These are phyloP conservation scores for Tulasnella sp. DNA, from an alignment of 768 basidiomycete species.

Conservation along the genomic window DNA sequence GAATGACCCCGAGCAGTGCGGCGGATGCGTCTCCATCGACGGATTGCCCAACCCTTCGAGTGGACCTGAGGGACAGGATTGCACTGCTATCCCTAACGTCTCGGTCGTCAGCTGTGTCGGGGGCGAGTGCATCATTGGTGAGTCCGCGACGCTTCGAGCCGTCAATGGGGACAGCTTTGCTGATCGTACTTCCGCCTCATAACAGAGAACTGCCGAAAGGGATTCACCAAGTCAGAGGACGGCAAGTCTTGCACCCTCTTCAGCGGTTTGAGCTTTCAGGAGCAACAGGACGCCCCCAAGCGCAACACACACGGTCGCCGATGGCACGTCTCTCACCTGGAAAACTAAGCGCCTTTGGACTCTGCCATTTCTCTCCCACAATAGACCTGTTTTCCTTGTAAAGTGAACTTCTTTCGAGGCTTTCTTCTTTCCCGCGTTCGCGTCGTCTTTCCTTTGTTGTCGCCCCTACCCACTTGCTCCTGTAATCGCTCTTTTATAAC, in stretches of 20 bases:
- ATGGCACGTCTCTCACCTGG: slow-evolving; percentile 7
- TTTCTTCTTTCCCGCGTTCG: background rate
- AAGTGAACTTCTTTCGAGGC: background rate
- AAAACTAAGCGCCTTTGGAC: slow-evolving; percentile 36
- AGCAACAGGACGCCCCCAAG: background rate
- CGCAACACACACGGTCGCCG: background rate
- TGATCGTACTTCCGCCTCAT: background rate
- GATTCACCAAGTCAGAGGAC: background rate
- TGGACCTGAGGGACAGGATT: slow-evolving; percentile 46
- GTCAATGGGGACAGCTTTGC: background rate
- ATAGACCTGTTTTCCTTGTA: background rate
- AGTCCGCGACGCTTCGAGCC: slow-evolving; percentile 31
- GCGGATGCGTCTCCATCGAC: slow-evolving; percentile 22
- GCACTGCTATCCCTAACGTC: slow-evolving; percentile 51
- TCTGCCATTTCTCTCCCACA: background rate
- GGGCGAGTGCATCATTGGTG: slow-evolving; percentile 49
- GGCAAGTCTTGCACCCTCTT: background rate
- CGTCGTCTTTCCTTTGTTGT: background rate
- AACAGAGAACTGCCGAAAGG: slow-evolving; percentile 12
- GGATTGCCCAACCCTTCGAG: background rate
- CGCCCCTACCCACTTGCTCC: background rate
- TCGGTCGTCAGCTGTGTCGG: slow-evolving; percentile 46
- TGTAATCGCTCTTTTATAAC: background rate
- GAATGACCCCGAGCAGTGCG: slow-evolving; percentile 28
- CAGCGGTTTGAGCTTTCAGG: background rate